A percentile compares a stretch with the other conserved stretches of the same genome.
Evolutionary conservation across 768 basidiomycete genomes (phyloP).

Genomic region (Mycena venus): DNA sequence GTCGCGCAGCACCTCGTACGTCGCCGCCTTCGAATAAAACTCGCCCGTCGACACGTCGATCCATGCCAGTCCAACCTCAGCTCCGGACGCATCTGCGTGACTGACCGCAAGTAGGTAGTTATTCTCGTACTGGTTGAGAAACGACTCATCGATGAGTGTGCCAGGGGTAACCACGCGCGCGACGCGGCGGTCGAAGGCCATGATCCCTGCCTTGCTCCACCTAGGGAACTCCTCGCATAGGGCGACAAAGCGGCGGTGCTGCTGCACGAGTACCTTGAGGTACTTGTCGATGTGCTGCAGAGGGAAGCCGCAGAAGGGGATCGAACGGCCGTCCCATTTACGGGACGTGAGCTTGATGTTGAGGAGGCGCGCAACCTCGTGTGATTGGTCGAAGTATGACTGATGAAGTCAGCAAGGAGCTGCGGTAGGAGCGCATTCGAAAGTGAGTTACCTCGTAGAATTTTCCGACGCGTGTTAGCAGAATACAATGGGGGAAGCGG

Average conservation of each 20-base stretch:
- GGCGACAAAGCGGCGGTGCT: conserved; percentile 88
- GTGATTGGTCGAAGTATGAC: conserved; percentile 96
- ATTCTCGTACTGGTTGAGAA: conserved; percentile 88
- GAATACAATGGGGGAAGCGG: conserved; percentile 88
- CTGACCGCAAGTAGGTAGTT: conserved; percentile 88
- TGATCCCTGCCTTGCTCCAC: conserved; percentile 57
- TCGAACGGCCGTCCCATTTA: conserved; percentile 76
- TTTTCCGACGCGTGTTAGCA: conserved; percentile 93
- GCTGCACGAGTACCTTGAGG: conserved; percentile 87
- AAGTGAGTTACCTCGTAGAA: conserved; percentile 85
- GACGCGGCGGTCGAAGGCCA: conserved; percentile 84
- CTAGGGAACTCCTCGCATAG: conserved; percentile 92
- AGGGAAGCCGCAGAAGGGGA: conserved; percentile 95
- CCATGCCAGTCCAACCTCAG: conserved; percentile 85
- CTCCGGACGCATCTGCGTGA: conserved; percentile 18
- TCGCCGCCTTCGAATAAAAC: conserved; percentile 81
- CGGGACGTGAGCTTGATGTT: conserved; percentile 87
- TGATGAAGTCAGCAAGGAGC: conserved; percentile 45
- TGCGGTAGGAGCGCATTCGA: not conserved
- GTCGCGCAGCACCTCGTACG: conserved; percentile 73
- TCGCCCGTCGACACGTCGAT: conserved; percentile 96
- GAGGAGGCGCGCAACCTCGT: conserved; percentile 79
- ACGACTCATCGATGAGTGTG: conserved; percentile 93
- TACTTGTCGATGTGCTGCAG: conserved; percentile 87
- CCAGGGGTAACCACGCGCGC: conserved; percentile 93